Percentiles rank a stretch among this genome's conserved stretches.
Conservation (phyloP, 2,329 filamentous ascomycete species). For the Sclerotinia trifoliorum region DNA sequence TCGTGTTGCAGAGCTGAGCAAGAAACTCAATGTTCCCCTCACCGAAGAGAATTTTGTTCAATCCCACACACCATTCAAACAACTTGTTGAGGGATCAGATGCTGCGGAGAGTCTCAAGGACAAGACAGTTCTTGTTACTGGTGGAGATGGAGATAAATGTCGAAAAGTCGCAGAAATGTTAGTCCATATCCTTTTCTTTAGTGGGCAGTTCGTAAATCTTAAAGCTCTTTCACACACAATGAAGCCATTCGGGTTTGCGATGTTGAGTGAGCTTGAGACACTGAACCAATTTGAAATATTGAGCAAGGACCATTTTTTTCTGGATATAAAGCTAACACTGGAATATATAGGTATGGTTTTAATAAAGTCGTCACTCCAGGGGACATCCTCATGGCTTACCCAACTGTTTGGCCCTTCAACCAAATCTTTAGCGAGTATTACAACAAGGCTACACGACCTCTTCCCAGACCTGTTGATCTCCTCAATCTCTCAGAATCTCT, state of each 20-base stretch:
- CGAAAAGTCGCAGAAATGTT: conserved; percentile 62
- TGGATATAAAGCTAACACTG: conserved; percentile 20
- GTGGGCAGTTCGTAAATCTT: neutral
- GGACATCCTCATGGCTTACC: conserved; percentile 73
- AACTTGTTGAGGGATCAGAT: conserved; percentile 60
- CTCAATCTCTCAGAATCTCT: conserved; percentile 50
- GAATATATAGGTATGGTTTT: conserved; percentile 62
- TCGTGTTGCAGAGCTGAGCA: conserved; percentile 67
- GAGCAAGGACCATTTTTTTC: neutral
- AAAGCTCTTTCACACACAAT: neutral
- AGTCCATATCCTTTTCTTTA: conserved; percentile 35
- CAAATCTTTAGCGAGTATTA: conserved; percentile 64
- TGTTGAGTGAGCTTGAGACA: neutral
- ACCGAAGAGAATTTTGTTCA: conserved; percentile 74
- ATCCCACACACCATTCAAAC: conserved; percentile 85
- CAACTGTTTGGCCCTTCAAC: conserved; percentile 81
- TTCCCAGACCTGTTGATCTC: conserved; percentile 51
- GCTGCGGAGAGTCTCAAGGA: conserved; percentile 53
- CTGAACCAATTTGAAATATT: neutral
- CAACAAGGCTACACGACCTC: conserved; percentile 53
- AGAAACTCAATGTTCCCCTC: conserved; percentile 63
- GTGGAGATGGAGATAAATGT: conserved; percentile 47
- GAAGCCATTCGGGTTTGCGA: neutral
- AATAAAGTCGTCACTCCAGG: conserved; percentile 78
- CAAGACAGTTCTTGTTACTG: conserved; percentile 72